Base-by-base conservation (phyloP, 2,329 filamentous ascomycete genomes). In the Fusarium redolens region DNA sequence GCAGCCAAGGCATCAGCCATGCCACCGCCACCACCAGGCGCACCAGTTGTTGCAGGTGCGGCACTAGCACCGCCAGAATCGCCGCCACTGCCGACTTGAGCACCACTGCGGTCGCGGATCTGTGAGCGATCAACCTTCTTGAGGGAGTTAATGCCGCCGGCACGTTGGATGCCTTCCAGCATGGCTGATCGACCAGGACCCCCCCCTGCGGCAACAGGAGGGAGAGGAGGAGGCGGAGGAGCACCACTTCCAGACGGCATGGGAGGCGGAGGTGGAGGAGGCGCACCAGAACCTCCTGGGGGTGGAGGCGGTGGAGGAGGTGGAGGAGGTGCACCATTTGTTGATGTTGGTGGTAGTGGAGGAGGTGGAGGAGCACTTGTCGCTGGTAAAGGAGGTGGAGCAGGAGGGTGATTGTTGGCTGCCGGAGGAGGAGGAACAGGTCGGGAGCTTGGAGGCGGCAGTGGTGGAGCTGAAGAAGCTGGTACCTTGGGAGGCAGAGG, bases 1-100 rank as follows among this genome's bases (percentile, higher is more conserved):
- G 90, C 92, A 67, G 93, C 93, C 76, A 97, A 84, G 52, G 94
- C 95, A 84, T 92, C 94, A 28, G 94, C 94, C 88, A 98, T 90
- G 40, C 90, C 91, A 62, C 91, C 89, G 15, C 89, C 88, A 22
- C 86, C 87, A 47, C 87, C 87, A n/a, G 85, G 81, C 51, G 87
- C 84, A 54, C 85, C 80, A 15, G 85, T 81, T 47, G 87, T 81
- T 30, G 87, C 87, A 50, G 88, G 83, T 61, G 89, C 84, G 64
- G 88, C 84, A 65, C 86, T 76, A 43, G 85, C 86, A 75, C 85
- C 86, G 33, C 86, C 86, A 45, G 86, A 86, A 44, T 87, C 86
- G 54, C 85, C 85, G 72, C 88, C 86, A 50, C 47, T 50, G 45
- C 80, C 72, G 47, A 94, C 89, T 38, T 86, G 78, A 31, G 91